These are phyloP conservation scores for Kodamaea nitidulidarum DNA, from an alignment of 805 yeast genomes.

Conservation along the genomic window DNA sequence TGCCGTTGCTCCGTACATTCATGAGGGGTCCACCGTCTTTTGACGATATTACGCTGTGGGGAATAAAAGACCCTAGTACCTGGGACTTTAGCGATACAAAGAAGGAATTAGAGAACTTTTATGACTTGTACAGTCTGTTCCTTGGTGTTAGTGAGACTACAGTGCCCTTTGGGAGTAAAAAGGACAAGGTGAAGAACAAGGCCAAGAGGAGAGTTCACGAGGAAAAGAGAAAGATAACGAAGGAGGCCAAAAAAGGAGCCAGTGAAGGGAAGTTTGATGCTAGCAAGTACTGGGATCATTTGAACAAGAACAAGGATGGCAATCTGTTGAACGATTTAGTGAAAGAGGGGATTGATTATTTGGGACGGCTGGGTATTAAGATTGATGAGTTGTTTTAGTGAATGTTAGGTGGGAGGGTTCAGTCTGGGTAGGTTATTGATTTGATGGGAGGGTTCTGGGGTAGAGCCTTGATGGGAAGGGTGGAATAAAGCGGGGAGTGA, in stretches of 20 bases:
- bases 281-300: conserved; percentile 2
- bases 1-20: conserved; percentile 8
- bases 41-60: not conserved
- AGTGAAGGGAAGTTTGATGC: conserved; percentile 4
- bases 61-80: not conserved
- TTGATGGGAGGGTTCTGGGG: too few relatives aligned
- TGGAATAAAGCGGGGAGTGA: too few relatives aligned
- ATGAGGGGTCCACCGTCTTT: not conserved
- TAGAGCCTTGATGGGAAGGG: too few relatives aligned
- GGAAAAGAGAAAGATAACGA: not conserved
- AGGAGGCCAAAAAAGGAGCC: conserved; percentile 1
- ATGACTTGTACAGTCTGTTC: conserved; percentile 4
- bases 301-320: too few relatives aligned
- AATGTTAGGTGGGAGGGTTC: too few relatives aligned
- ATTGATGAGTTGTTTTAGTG: too few relatives aligned
- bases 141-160: not conserved
- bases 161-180: not conserved
- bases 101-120: conserved; percentile 2
- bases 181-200: not conserved
- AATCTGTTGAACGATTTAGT: too few relatives aligned
- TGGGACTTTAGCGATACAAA: not conserved
- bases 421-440: too few relatives aligned
- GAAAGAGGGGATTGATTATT: too few relatives aligned
- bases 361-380: too few relatives aligned
- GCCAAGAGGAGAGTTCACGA: too few relatives aligned